A percentile compares a stretch with the other conserved stretches of the same genome.
phyloP scores from a whole-genome alignment of 1,139 yeast species.

The Sugiyamaella castrensis region DNA sequence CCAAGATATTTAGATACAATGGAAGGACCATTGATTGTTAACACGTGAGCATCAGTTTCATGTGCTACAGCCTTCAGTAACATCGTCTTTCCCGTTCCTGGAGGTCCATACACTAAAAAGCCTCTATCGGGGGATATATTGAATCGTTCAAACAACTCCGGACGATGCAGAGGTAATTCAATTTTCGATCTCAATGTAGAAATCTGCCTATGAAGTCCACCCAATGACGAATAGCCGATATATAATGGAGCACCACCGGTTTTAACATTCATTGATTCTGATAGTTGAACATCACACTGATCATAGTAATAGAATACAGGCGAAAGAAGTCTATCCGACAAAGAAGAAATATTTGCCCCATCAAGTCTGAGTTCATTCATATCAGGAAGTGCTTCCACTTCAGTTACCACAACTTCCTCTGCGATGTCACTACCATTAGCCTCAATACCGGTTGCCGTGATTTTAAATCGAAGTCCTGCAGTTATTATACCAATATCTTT shows the following conservation, averaged over 20 bases:
- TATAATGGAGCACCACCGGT: slow-evolving; percentile 43
- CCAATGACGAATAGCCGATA: slow-evolving; percentile 54
- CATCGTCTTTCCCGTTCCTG: slow-evolving; percentile 97
- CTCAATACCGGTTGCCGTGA: not conserved
- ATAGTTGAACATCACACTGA: not conserved
- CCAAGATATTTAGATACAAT: slow-evolving; percentile 91
- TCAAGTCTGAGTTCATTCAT: slow-evolving; percentile 37
- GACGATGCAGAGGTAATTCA: slow-evolving; percentile 76
- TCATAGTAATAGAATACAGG: slow-evolving; percentile 1
- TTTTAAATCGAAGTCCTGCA: slow-evolving; percentile 24
- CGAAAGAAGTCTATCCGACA: slow-evolving; percentile 38
- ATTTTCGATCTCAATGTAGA: slow-evolving; percentile 61
- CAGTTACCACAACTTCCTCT: slow-evolving; percentile 30
- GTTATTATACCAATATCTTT: slow-evolving; percentile 27
- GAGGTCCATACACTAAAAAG: slow-evolving; percentile 86
- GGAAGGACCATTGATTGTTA: slow-evolving; percentile 86
- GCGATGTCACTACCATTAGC: slow-evolving; percentile 3
- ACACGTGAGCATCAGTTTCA: slow-evolving; percentile 68
- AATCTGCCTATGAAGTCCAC: slow-evolving; percentile 73
- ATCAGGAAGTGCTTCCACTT: slow-evolving; percentile 37
- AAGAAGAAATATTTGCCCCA: slow-evolving; percentile 15
- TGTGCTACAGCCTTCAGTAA: slow-evolving; percentile 76
- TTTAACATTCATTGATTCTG: slow-evolving; percentile 6
- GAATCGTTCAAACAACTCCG: slow-evolving; percentile 73
- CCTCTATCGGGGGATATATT: slow-evolving; percentile 92